These are phyloP conservation scores for Solanum dulcamara DNA, from an alignment of 257 asterid genomes.

Conservation along the genomic window DNA sequence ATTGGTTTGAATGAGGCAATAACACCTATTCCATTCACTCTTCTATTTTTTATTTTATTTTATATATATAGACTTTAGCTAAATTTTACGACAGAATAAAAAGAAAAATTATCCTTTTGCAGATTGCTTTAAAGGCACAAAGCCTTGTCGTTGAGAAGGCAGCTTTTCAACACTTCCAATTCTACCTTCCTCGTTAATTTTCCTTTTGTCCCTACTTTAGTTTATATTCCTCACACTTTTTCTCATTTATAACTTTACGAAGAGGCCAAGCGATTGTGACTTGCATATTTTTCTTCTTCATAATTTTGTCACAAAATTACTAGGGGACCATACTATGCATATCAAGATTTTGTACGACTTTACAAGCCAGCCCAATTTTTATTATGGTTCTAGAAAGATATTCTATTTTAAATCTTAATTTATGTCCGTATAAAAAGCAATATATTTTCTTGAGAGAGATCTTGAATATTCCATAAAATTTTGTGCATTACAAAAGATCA, in stretches of 20 bases:
- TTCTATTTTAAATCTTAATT: too few species aligned
- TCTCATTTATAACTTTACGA: not conserved
- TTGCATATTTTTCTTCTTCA: not conserved
- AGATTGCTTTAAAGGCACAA: not conserved
- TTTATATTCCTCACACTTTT: not conserved
- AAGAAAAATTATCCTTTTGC: not conserved
- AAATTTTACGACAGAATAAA: not conserved
- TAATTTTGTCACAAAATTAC: not conserved
- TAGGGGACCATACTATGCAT: too few species aligned
- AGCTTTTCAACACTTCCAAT: not conserved
- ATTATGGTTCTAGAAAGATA: too few species aligned
- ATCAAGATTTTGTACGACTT: too few species aligned
- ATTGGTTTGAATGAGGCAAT: slow-evolving; percentile 11
- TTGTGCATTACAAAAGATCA: not conserved
- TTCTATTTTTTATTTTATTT: not conserved
- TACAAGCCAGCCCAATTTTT: too few species aligned
- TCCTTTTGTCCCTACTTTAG: not conserved
- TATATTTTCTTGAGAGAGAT: too few species aligned
- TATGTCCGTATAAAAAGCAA: too few species aligned
- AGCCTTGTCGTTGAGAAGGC: not conserved
- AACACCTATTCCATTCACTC: not conserved
- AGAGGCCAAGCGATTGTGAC: not conserved
- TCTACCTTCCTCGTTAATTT: not conserved
- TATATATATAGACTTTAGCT: not conserved
- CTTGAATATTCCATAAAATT: too few species aligned